Evolutionary conservation across 176 grass and related monocot species (phyloP).

Genomic region (Carex littledalei): DNA sequence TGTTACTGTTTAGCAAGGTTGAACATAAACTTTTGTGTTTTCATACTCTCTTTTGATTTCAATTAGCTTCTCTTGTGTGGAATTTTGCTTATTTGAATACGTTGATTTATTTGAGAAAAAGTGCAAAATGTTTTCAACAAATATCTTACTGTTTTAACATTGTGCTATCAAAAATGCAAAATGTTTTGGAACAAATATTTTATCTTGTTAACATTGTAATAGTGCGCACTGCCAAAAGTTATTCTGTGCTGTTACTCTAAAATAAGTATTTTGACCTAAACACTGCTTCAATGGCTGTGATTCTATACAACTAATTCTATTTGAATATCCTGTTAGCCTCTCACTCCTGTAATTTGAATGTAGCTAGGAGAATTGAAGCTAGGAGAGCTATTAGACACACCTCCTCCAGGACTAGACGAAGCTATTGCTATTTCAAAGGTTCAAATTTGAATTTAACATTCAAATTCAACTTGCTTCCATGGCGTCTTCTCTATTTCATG

Average conservation of each 20-base stretch:
- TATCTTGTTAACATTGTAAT: not conserved
- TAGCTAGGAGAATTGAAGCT: constrained; percentile 93
- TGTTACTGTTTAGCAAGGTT: constrained; percentile 3
- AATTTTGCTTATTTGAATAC: not conserved
- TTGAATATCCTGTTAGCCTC: not conserved
- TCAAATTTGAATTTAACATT: not conserved
- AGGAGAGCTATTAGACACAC: constrained; percentile 79
- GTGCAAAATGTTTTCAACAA: not conserved
- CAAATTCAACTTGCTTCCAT: not conserved
- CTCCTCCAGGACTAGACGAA: constrained; percentile 92
- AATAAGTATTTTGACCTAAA: too few relatives aligned
- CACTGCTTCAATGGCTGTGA: not conserved
- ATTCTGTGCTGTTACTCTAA: too few relatives aligned
- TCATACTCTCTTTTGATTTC: not conserved
- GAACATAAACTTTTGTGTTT: not conserved
- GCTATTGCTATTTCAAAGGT: constrained; percentile 98
- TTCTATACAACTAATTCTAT: not conserved
- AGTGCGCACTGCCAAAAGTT: not conserved
- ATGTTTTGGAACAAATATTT: not conserved
- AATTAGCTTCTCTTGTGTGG: not conserved
- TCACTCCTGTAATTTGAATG: constrained; percentile 25
- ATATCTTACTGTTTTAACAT: not conserved
- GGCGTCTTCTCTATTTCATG: constrained; percentile 1
- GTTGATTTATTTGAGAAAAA: not conserved
- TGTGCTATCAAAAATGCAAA: not conserved